Base-by-base conservation (phyloP, 1,284 basidiomycete species). In the Blastosporella zonata region DNA sequence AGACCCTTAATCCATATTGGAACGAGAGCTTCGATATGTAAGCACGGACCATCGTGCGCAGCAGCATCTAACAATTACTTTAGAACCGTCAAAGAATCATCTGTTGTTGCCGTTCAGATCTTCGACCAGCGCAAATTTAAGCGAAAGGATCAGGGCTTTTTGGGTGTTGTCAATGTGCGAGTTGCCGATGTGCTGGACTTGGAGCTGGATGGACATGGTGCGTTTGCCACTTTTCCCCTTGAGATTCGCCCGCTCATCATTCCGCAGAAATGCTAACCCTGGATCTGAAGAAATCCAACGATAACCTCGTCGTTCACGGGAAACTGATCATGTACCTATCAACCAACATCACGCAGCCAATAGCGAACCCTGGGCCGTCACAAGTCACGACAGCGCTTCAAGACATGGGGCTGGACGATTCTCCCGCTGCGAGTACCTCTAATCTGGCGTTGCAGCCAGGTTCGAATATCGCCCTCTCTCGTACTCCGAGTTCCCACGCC, bases 101-200 rank as follows among this genome's bases (percentile, higher is more conserved):
- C 92, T 21, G 85, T 95, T 40, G 79, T 97, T 36, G 90, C 91
- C 3, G 91, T 97, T 2, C 94, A 97, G 69, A 93, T 97, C 62
- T 97, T 97, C 61, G 94, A 97, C 69, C 94, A 97, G 71, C 87
- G 92, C 68, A 97, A 96, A 71, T 97, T 97, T 74, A 97, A 96
- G 75, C 79, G 90, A 69, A 86, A 86, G 68, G 93, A 97, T 67
- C 93, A 97, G 65, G 93, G 93, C 3, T 97, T 97, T 69, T 75
- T 97, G 40, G 93, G 93, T 46, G 93, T 95, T 22, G 93, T 97
- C 63, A 96, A 96, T 65, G 81, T 97, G 60, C 82, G 84, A 56
- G 90, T 97, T 52, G 82, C 87, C 56, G 90, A 94, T 67, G 87
- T 90, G n/a, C 73, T 97, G 44, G 93, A 96, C 66, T 76, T 96